A percentile compares a stretch with the other conserved stretches of the same genome.
phyloP scores from a whole-genome alignment of 306 rosid genomes.

The Rosa multiflora region DNA sequence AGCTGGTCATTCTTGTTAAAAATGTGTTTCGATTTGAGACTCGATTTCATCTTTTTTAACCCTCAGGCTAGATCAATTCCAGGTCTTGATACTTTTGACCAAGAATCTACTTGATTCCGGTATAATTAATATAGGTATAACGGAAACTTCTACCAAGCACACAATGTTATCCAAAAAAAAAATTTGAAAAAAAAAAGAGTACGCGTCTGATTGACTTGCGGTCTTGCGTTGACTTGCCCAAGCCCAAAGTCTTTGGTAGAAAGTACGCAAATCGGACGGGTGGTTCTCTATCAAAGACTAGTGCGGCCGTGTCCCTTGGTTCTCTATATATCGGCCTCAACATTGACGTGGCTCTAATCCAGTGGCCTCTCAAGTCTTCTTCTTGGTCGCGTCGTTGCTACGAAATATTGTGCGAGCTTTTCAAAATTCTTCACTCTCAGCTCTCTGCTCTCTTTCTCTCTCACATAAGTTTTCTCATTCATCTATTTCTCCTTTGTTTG shows the following conservation, averaged over 20 bases:
- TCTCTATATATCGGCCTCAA: not conserved
- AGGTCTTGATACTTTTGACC: conserved; percentile 31
- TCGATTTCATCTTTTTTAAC: conserved; percentile 61
- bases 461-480: not conserved
- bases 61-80: conserved; percentile 47
- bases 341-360: conserved; percentile 12
- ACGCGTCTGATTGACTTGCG: not conserved
- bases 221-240: not conserved
- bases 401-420: conserved; percentile 2
- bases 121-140: too few species aligned
- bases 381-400: conserved; percentile 6
- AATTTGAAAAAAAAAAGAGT: too few species aligned
- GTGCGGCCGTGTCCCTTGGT: not conserved
- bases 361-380: conserved; percentile 8
- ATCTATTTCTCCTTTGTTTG: not conserved
- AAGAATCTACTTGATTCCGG: conserved; percentile 1
- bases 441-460: not conserved
- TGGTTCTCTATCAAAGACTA: not conserved
- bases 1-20: not conserved
- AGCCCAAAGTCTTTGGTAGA: not conserved
- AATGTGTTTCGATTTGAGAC: conserved; percentile 9
- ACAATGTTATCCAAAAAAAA: too few species aligned
- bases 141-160: too few species aligned
- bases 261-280: not conserved
- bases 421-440: conserved; percentile 7